Base-by-base conservation (phyloP, 257 asterid genomes). In the Nicotiana knightiana region DNA sequence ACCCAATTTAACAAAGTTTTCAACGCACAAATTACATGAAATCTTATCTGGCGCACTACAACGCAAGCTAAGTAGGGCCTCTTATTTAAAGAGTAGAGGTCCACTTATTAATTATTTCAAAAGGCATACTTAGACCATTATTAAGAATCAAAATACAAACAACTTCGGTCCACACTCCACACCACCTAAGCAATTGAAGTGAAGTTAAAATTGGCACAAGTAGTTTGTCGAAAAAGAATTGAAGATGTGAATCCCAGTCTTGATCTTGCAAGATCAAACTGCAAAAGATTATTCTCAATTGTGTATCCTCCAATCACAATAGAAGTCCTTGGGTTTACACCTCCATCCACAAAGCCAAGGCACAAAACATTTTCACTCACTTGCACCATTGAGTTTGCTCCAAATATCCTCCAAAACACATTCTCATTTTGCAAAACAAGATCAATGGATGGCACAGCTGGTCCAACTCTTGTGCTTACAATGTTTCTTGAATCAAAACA, bases 361-460 rank as follows among this genome's bases (percentile, higher is more conserved):
- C 89, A 86, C 66, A 82, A 67, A 0, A 81, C 70, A 71, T 82
- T 77, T 28, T 65, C 83, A 30, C 87, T 59, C 67, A 90, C 82
- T 39, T 55, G 81, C 32, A 86, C 90, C 91, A 91, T 90, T 9
- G 95, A 91, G 62, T 89, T 90, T 2, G 90, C 89, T 15, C 93
- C 92, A 77, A 85, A 88, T 3, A 89, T 84, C 54, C 78, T 86
- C 95, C 92, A 91, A 71, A 21, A 13, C 1, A 71, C 94, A 18
- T 84, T 90, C 55, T 76, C 86, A 28, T 43, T 85, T 73, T 77
- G 82, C 21, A 89, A 77, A 32, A 63, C 90, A 17, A 90, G 84
- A 54, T 89, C 91, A 17, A 91, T 89, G 4, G 51, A 30, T 3
- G 95, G 95, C 58, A 89, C 91, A 5, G 81, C 90, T 3, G 88